Evolutionary conservation across 2,329 filamentous ascomycete species (phyloP).

Genomic region (Ambrosiella xylebori): DNA sequence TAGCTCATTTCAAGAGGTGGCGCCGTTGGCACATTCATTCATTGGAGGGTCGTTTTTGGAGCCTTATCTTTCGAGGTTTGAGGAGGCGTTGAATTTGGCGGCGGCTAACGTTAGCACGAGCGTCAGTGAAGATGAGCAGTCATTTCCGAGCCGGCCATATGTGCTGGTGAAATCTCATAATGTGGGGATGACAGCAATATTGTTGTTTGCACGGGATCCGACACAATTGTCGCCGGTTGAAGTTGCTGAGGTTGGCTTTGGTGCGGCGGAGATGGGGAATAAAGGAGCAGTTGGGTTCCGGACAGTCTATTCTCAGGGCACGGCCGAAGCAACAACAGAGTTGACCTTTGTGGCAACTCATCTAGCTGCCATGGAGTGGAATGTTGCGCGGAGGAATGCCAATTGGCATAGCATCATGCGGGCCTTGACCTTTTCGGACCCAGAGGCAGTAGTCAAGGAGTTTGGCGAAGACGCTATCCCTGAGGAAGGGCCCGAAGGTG

Average conservation of each 20-base stretch:
- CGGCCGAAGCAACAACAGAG: slow-evolving; percentile 31
- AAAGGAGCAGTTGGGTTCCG: slow-evolving; percentile 80
- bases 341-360: slow-evolving; percentile 81
- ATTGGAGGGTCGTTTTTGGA: slow-evolving; percentile 65
- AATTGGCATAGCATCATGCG: slow-evolving; percentile 80
- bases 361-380: slow-evolving; percentile 73
- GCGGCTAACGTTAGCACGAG: slow-evolving; percentile 24
- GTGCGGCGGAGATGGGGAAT: slow-evolving; percentile 77
- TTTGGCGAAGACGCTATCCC: not conserved
- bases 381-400: slow-evolving; percentile 55
- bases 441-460: slow-evolving; percentile 22
- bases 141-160: slow-evolving; percentile 33
- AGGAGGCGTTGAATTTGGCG: slow-evolving; percentile 54
- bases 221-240: slow-evolving; percentile 45
- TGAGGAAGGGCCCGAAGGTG: slow-evolving; percentile 11
- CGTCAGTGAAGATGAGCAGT: slow-evolving; percentile 14
- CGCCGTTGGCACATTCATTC: slow-evolving; percentile 69
- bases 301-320: slow-evolving; percentile 35
- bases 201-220: slow-evolving; percentile 60
- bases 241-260: slow-evolving; percentile 70
- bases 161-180: slow-evolving; percentile 54
- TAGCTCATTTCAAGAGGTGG: slow-evolving; percentile 76
- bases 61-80: slow-evolving; percentile 58
- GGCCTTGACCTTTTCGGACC: slow-evolving; percentile 56
- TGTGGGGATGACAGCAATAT: slow-evolving; percentile 75